phyloP scores from a whole-genome alignment of 495 filamentous ascomycete species.

The Penicillium tannophilum region DNA sequence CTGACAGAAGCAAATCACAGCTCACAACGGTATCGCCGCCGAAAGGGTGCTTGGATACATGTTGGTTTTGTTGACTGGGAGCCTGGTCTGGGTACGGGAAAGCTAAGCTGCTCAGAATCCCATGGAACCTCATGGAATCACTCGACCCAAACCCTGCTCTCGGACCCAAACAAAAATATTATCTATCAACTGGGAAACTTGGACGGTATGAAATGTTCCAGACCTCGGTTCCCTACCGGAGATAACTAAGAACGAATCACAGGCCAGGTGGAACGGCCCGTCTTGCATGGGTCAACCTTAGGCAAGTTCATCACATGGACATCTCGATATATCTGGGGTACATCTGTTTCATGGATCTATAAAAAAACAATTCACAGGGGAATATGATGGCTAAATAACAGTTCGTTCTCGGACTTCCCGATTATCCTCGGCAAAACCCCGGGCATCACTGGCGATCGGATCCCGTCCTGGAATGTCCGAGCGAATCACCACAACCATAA shows the following conservation, averaged over 20 bases:
- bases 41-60: neutral
- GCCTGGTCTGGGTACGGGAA: neutral
- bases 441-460: neutral
- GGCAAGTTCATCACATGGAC: neutral
- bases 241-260: neutral
- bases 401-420: neutral
- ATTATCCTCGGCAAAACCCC: neutral
- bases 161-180: neutral
- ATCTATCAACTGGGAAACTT: conserved; percentile 2
- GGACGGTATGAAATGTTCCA: neutral
- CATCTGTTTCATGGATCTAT: neutral
- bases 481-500: conserved; percentile 6
- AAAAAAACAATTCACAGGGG: neutral
- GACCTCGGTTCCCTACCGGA: neutral
- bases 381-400: neutral
- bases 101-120: neutral
- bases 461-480: conserved; percentile 17
- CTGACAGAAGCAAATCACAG: neutral
- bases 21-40: neutral
- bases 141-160: conserved; percentile 2
- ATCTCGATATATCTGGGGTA: no score
- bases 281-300: neutral
- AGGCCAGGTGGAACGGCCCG: neutral
- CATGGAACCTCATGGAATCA: conserved; percentile 4
- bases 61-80: neutral